Conservation (phyloP, 2,329 filamentous ascomycete genomes). For the Dactylellina cionopaga region DNA sequence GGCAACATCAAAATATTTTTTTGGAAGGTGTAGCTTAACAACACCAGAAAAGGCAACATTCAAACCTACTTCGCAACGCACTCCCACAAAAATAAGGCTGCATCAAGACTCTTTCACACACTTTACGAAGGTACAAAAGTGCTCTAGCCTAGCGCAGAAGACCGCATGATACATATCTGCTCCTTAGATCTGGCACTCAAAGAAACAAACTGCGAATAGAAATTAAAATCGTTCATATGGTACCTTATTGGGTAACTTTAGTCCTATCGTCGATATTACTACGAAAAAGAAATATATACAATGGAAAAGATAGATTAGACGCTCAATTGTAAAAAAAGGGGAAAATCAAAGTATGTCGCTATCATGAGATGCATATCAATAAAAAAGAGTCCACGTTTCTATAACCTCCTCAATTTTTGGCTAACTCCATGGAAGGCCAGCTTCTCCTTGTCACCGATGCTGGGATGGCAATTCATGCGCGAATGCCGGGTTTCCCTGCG, state of each 20-base stretch:
- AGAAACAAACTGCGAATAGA: no score
- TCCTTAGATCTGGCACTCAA: no score
- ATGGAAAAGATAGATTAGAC: not conserved
- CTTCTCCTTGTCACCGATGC: not conserved
- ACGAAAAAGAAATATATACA: conserved; percentile 19
- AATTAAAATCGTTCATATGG: no score
- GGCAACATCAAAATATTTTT: conserved; percentile 31
- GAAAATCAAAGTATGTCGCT: conserved; percentile 4
- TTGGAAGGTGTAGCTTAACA: conserved; percentile 21
- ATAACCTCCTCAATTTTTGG: not conserved
- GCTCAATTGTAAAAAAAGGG: not conserved
- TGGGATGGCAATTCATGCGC: conserved; percentile 30
- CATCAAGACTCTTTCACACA: no score
- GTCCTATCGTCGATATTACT: no score
- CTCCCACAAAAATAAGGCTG: no score
- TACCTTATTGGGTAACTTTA: no score
- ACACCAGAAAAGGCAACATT: conserved; percentile 24
- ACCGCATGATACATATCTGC: no score
- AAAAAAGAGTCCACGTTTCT: not conserved
- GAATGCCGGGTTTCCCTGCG: conserved; percentile 2
- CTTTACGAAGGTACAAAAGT: no score
- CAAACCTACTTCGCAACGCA: no score
- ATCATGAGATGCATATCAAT: conserved; percentile 21
- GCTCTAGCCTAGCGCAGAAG: no score
- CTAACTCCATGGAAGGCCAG: not conserved